Evolutionary conservation across 305 asterid species (phyloP).

Genomic region (Solanum chacoense): DNA sequence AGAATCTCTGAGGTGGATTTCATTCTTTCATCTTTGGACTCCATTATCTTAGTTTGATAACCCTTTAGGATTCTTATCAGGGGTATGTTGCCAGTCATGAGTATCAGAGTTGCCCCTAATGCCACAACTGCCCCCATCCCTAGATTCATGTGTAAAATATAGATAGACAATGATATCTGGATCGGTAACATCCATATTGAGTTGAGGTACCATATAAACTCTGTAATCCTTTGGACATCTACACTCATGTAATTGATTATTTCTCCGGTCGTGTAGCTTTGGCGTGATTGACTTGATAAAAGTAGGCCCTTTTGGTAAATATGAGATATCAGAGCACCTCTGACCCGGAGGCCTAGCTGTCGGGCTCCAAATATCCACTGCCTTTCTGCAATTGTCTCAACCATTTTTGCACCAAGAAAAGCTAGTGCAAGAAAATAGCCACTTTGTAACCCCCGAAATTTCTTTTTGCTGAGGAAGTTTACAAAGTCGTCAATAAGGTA

Average conservation of each 20-base stretch:
- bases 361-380: conserved; percentile 97
- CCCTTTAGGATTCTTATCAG: conserved; percentile 54
- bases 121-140: conserved; percentile 74
- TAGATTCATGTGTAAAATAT: conserved; percentile 60
- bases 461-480: conserved; percentile 48
- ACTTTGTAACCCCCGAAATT: conserved; percentile 34
- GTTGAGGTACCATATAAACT: conserved; percentile 80
- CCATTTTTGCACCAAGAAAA: conserved; percentile 69
- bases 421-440: conserved; percentile 79
- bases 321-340: conserved; percentile 77
- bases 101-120: conserved; percentile 47
- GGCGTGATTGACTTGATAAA: conserved; percentile 77
- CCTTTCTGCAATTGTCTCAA: conserved; percentile 80
- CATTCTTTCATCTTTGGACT: conserved; percentile 87
- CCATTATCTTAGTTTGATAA: conserved; percentile 78
- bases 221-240: conserved; percentile 85
- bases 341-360: conserved; percentile 72
- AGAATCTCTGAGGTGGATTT: conserved; percentile 89
- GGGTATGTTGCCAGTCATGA: conserved; percentile 78
- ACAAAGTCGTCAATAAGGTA: conserved; percentile 73
- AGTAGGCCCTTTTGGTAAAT: conserved; percentile 77
- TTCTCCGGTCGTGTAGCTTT: conserved; percentile 69
- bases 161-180: conserved; percentile 68
- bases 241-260: conserved; percentile 90
- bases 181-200: conserved; percentile 83